phyloP scores from a whole-genome alignment of 768 basidiomycete species.

The Coprinopsis strossmayeri region DNA sequence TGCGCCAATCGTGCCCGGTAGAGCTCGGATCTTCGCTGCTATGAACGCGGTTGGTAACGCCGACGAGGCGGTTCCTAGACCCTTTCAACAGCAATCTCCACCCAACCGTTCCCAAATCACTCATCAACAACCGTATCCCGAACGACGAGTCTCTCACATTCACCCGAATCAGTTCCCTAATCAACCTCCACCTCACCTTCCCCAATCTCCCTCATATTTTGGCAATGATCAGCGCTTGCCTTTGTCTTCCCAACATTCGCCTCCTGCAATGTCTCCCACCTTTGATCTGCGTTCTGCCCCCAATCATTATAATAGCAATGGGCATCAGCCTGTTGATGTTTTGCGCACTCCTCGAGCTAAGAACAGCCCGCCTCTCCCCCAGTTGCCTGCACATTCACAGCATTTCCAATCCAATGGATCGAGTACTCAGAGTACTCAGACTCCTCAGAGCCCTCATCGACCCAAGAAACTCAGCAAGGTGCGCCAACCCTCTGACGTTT shows the following conservation, averaged over 20 bases:
- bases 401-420: background rate
- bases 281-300: background rate
- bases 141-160: constrained; percentile 6
- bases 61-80: constrained; percentile 5
- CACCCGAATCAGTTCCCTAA: constrained; percentile 11
- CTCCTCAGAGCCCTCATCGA: background rate
- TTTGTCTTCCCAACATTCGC: background rate
- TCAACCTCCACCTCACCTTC: constrained; percentile 6
- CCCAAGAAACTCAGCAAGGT: constrained; percentile 23
- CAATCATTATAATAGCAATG: background rate
- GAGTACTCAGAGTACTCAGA: too few species aligned
- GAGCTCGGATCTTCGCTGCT: constrained; percentile 60
- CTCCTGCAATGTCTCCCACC: background rate
- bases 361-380: constrained; percentile 6
- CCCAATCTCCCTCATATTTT: too few species aligned
- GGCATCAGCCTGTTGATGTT: constrained; percentile 4
- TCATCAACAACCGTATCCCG: constrained; percentile 6
- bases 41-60: constrained; percentile 28
- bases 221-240: background rate
- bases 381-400: background rate
- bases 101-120: background rate
- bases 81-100: constrained; percentile 7
- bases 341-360: constrained; percentile 12
- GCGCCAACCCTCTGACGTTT: constrained; percentile 14
- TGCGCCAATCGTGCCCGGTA: constrained; percentile 27